These are phyloP conservation scores for Fusarium sp. DNA, from an alignment of 2,329 filamentous ascomycete species.

Conservation along the genomic window DNA sequence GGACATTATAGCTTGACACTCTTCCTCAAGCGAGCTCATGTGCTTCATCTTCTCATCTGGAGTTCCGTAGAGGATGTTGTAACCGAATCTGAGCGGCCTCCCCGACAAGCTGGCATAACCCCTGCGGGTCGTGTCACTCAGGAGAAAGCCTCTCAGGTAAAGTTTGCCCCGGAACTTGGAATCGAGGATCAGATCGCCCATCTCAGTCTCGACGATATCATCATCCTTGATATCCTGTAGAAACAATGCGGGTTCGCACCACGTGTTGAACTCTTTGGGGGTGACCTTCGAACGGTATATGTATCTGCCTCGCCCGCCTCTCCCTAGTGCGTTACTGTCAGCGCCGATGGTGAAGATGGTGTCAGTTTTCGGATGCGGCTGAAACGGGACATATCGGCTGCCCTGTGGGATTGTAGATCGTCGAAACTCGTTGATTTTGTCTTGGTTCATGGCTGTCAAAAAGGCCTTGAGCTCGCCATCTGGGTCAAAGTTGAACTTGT, in stretches of 20 bases:
- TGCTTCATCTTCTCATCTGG: background rate
- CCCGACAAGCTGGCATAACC: slow-evolving; percentile 8
- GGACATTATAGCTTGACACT: slow-evolving; percentile 7
- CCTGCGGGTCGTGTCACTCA: background rate
- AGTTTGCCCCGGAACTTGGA: background rate
- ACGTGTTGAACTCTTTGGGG: slow-evolving; percentile 6
- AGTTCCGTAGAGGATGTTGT: slow-evolving; percentile 8
- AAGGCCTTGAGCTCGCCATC: slow-evolving; percentile 31
- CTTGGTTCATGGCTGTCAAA: slow-evolving; percentile 10
- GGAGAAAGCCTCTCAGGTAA: slow-evolving; percentile 16
- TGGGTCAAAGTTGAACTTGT: slow-evolving; percentile 46
- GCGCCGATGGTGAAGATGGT: slow-evolving; percentile 16
- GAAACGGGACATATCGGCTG: background rate
- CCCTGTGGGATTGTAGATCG: background rate
- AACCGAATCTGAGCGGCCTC: slow-evolving; percentile 17
- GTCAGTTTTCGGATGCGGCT: background rate
- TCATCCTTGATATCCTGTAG: background rate
- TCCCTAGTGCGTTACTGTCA: background rate
- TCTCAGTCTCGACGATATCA: background rate
- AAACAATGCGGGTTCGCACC: slow-evolving; percentile 14
- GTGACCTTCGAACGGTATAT: background rate
- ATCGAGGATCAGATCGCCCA: slow-evolving; percentile 9
- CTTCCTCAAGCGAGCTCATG: background rate
- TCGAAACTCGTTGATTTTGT: background rate
- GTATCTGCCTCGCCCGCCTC: background rate